These are phyloP conservation scores for Sphagnum magellanicum DNA, from an alignment of 228 moss, liverwort and hornwort species.

Conservation along the genomic window DNA sequence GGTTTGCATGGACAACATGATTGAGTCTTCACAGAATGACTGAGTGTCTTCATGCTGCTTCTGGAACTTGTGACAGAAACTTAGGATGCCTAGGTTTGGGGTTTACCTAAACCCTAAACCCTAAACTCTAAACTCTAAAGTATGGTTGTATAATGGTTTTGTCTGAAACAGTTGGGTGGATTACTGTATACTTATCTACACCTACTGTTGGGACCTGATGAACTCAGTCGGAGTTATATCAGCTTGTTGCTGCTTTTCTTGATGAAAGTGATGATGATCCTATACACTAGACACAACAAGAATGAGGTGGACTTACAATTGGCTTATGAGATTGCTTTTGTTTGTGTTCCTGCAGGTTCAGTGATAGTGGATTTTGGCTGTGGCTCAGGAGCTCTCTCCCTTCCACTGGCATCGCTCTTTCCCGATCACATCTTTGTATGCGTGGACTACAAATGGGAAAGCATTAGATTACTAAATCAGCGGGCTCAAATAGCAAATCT, in stretches of 20 bases:
- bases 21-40: no score
- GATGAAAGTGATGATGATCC: not conserved
- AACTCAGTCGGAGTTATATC: not conserved
- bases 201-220: no score
- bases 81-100: no score
- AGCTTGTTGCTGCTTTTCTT: not conserved
- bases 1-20: not conserved
- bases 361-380: constrained; percentile 86
- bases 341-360: constrained; percentile 34
- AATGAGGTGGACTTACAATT: no score
- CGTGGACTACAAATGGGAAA: constrained; percentile 80
- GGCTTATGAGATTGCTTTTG: not conserved
- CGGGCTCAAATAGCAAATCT: constrained; percentile 55
- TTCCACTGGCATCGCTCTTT: constrained; percentile 76
- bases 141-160: no score
- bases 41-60: no score
- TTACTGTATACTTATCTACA: no score
- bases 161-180: no score
- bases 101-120: no score
- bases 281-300: not conserved
- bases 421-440: constrained; percentile 54
- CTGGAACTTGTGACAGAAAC: no score
- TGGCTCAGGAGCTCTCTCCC: constrained; percentile 90
- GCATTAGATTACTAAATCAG: constrained; percentile 56
- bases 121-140: no score